Base-by-base conservation (phyloP, 768 basidiomycete species). In the Tulasnella sp. region DNA sequence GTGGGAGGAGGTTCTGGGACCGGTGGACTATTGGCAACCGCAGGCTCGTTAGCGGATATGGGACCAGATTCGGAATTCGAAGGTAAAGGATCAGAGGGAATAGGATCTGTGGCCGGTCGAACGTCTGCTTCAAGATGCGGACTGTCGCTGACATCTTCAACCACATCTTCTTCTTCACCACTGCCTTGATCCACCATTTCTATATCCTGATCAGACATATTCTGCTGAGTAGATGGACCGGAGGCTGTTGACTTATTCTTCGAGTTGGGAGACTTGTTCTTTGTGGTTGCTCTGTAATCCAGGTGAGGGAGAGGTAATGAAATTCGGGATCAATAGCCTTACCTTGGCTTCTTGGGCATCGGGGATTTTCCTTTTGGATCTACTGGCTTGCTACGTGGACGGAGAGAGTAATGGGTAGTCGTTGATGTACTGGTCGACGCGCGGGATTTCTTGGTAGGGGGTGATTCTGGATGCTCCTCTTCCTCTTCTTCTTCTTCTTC, bases 311-410 rank as follows among this genome's bases (percentile, higher is more conserved):
- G 13, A 28, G 19, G 25, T 24, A 24, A 22, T 34, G 33, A 50
- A 37, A 39, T 34, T 20, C 12, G 35, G 45, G 37, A 28, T 56
- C 50, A 19, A 52, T 46, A 4, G 39, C 45, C 62, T n/a, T 58
- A 79, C 83, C 76, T 76, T 50, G 77, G 64, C 70, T 86, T 89
- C 65, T 81, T 79, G 47, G 83, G 77, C 84, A 86, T 88, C 56
- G 76, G 70, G 53, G 64, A 59, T 57, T 68, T 58, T 56, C 67
- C 24, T 25, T 16, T 15, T 6, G 20, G 22, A 48, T 39, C 41
- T 44, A 31, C 19, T 20, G 27, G 13, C 29, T 51, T 62, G 53
- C 62, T 70, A 69, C 65, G 50, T 44, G 83, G 83, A 67, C 82
- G 77, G 58, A 84, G 73, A 48, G 79, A 77, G 65, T 83, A 84